Evolutionary conservation across 2,329 filamentous ascomycete species (phyloP), one percentile per base, ranked within the genome.

Genomic region (Rhinocladiella similis): DNA sequence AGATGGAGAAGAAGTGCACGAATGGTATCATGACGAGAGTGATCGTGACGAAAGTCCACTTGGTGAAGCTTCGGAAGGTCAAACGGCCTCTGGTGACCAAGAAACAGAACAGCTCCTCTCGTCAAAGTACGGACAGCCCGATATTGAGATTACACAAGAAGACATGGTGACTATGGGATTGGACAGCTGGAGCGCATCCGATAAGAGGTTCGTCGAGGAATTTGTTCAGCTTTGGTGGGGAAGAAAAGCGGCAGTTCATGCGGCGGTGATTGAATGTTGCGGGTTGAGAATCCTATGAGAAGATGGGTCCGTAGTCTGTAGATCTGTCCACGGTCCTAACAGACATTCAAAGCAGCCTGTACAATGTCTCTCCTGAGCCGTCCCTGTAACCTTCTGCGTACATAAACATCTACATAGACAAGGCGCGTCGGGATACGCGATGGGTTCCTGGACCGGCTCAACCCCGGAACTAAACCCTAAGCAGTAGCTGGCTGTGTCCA

Each of bases 91-190:
- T 47, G 68, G 67, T 5, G 63, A 67, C 20, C 61, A 66, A 1
- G 60, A 63, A 19, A 47, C 57, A 64, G 27, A 50, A 60, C 12
- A 20, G 54, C 35, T 63, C 12, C 68, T 69, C 45, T 57, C 61
- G 22, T 59, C 33, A 35, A 56, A 57, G 50, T 19, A 46, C 22
- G 39, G 65, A 3, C 59, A 67, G 19, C 67, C 68, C 3, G 62
- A 68, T 3, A 66, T 77, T 16, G 69, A 67, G 1, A 72, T 78
- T 27, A 74, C 68, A 1, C 68, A 71, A 18, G 73, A 75, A 18
- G 77, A 79, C 59, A 75, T 80, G 69, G 66, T 67, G 14, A 68
- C 73, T 38, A 79, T 80, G 77, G 76, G 77, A 2, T 70, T 80
- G 14, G 77, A 80, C 59, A 69, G 74, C 14, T 79, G 77, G 77